phyloP scores from a whole-genome alignment of 352 stramenopile genomes.

The Thraustochytrium sp. region DNA sequence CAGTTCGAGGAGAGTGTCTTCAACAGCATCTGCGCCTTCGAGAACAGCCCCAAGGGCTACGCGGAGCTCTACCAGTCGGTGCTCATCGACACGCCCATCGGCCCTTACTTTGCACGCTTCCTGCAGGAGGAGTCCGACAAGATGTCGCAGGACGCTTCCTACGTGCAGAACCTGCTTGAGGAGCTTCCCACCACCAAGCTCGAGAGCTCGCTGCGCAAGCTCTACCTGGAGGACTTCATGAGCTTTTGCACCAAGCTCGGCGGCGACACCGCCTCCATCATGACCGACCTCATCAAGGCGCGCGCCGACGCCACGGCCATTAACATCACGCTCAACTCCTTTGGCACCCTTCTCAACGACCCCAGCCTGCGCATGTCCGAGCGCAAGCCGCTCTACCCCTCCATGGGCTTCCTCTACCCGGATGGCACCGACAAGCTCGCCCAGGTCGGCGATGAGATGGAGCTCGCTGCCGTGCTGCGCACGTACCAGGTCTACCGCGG shows the following conservation, averaged over 20 bases:
- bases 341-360: constrained; percentile 82
- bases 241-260: constrained; percentile 88
- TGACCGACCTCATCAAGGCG: constrained; percentile 89
- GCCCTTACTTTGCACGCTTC: constrained; percentile 95
- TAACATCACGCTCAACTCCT: constrained; percentile 99
- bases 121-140: constrained; percentile 79
- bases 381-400: constrained; percentile 93
- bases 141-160: constrained; percentile 43
- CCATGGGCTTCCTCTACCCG: constrained; percentile 93
- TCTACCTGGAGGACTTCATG: constrained; percentile 89
- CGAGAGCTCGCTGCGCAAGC: constrained; percentile 97
- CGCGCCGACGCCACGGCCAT: constrained; percentile 95
- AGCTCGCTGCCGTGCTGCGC: constrained; percentile 74
- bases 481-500: constrained; percentile 90
- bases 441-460: constrained; percentile 83
- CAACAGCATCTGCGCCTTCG: constrained; percentile 96
- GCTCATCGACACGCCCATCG: constrained; percentile 97
- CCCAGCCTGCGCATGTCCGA: constrained; percentile 83
- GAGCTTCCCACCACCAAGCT: constrained; percentile 99
- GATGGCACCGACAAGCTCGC: constrained; percentile 85
- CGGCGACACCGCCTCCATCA: constrained; percentile 93
- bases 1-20: constrained; percentile 99
- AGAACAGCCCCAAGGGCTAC: constrained; percentile 93
- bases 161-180: constrained; percentile 90
- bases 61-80: constrained; percentile 98